These are phyloP conservation scores for Cladosporium sp. DNA, from an alignment of 2,329 filamentous ascomycete species.

Conservation along the genomic window DNA sequence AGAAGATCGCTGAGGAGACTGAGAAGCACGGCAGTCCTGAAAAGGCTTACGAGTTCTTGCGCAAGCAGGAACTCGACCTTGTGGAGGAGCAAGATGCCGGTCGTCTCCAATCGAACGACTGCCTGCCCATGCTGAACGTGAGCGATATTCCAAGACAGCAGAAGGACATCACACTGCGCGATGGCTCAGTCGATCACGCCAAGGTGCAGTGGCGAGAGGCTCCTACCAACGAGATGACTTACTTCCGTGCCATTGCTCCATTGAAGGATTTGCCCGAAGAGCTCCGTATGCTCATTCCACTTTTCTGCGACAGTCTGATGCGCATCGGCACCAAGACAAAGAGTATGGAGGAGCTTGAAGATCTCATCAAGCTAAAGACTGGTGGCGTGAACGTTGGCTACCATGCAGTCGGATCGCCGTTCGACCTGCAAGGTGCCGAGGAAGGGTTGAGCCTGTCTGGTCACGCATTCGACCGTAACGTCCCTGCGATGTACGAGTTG, in stretches of 20 bases:
- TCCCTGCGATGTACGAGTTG: constrained; percentile 87
- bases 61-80: constrained; percentile 75
- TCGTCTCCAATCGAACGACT: constrained; percentile 80
- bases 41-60: constrained; percentile 69
- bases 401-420: constrained; percentile 76
- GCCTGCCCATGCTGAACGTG: constrained; percentile 83
- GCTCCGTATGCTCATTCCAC: constrained; percentile 76
- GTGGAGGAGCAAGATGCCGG: constrained; percentile 66
- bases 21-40: constrained; percentile 68
- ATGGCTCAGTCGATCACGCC: constrained; percentile 59
- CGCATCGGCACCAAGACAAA: constrained; percentile 84
- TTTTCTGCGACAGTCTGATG: constrained; percentile 93
- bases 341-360: constrained; percentile 92
- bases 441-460: constrained; percentile 85
- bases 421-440: constrained; percentile 66
- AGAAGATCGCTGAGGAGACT: constrained; percentile 71
- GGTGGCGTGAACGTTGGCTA: constrained; percentile 85
- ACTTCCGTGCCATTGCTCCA: constrained; percentile 85
- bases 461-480: constrained; percentile 84
- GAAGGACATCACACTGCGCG: constrained; percentile 67
- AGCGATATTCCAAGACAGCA: constrained; percentile 82
- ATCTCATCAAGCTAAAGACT: constrained; percentile 93
- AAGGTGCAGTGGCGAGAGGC: constrained; percentile 88
- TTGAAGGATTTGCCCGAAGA: constrained; percentile 80
- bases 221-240: constrained; percentile 92